phyloP scores from a whole-genome alignment of 805 yeast species.

The Saturnispora diversa region DNA sequence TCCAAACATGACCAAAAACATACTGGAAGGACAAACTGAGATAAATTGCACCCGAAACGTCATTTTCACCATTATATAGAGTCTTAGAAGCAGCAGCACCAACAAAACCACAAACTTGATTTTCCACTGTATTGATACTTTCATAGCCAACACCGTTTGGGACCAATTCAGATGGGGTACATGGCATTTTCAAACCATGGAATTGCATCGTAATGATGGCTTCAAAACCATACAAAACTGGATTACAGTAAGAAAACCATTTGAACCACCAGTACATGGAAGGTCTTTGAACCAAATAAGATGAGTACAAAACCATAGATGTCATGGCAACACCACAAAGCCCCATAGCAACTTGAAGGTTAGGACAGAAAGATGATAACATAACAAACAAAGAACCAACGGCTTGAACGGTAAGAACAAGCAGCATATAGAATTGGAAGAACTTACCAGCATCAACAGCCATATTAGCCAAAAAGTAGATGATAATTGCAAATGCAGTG shows the following conservation, averaged over 20 bases:
- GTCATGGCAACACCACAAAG: conserved; percentile 50
- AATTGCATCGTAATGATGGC: conserved; percentile 51
- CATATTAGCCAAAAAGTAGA: conserved; percentile 47
- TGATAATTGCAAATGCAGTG: conserved; percentile 36
- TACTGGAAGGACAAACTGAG: conserved; percentile 41
- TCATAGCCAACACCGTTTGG: conserved; percentile 52
- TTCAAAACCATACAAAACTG: conserved; percentile 43
- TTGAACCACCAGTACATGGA: conserved; percentile 57
- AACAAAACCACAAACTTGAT: conserved; percentile 43
- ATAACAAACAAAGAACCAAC: conserved; percentile 46
- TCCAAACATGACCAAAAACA: conserved; percentile 59
- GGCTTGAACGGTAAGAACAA: conserved; percentile 28
- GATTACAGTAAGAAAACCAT: conserved; percentile 45
- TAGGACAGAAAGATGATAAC: conserved; percentile 42
- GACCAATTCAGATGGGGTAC: conserved; percentile 35
- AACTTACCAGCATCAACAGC: conserved; percentile 47
- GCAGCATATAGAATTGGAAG: conserved; percentile 24
- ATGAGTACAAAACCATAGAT: conserved; percentile 50
- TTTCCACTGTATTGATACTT: conserved; percentile 27
- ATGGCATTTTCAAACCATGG: conserved; percentile 43
- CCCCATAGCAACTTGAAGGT: conserved; percentile 49
- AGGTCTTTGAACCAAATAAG: conserved; percentile 52
- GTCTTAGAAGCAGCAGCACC: conserved; percentile 35
- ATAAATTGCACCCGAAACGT: conserved; percentile 47
- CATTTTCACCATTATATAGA: conserved; percentile 22